Conservation (phyloP, 75 land plant genomes). For the Selaginella tamariscina region DNA sequence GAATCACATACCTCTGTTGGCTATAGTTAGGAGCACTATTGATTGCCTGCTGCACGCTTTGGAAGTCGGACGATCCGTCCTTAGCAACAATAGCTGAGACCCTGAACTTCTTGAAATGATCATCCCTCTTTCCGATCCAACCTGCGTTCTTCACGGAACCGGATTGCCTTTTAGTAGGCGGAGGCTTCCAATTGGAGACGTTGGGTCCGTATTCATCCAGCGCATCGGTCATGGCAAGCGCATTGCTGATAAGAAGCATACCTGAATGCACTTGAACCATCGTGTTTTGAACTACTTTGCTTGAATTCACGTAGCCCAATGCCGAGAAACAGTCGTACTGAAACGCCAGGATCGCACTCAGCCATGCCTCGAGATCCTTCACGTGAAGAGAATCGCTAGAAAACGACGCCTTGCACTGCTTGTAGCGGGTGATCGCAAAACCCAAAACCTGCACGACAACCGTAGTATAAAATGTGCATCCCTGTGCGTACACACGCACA, state of each 20-base stretch:
- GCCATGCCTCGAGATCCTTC: constrained; percentile 33
- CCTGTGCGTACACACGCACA: too few species aligned
- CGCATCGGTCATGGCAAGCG: constrained; percentile 48
- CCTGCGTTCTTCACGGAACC: not conserved
- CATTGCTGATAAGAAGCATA: constrained; percentile 47
- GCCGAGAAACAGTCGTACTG: constrained; percentile 29
- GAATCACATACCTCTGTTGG: not conserved
- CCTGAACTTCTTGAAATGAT: not conserved
- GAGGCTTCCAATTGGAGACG: constrained; percentile 28
- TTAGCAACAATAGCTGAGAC: not conserved
- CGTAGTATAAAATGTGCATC: too few species aligned
- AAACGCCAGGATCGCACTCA: constrained; percentile 28
- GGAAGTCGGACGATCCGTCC: not conserved
- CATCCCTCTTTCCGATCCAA: not conserved
- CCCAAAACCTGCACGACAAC: constrained; percentile 12
- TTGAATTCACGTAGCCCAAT: constrained; percentile 32
- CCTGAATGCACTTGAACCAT: constrained; percentile 18
- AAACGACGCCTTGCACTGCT: constrained; percentile 4
- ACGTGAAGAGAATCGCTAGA: not conserved
- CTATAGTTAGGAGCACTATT: constrained; percentile 5
- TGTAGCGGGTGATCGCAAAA: constrained; percentile 11
- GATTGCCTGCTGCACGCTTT: not conserved
- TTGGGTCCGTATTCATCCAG: constrained; percentile 22
- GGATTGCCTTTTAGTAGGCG: constrained; percentile 9
- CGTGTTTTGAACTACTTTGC: constrained; percentile 9